Evolutionary conservation across 257 asterid genomes (phyloP).

Genomic region (Solanum tacnaense): DNA sequence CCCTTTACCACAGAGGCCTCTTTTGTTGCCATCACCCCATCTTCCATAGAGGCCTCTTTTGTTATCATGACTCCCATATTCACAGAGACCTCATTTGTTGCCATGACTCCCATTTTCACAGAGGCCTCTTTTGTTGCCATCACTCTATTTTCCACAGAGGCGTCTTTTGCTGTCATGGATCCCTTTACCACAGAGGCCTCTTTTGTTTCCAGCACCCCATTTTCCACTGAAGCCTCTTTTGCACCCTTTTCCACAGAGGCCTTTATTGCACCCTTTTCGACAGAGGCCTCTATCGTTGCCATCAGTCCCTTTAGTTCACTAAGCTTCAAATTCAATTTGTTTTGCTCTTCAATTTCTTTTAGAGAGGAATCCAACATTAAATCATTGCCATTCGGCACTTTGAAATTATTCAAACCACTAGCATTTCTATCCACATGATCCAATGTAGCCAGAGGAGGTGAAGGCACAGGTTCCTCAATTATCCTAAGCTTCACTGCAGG

Average conservation of each 20-base stretch:
- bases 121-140: constrained; percentile 9
- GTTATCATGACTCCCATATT: neutral
- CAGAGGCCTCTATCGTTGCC: constrained; percentile 7
- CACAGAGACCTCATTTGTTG: neutral
- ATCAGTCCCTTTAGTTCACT: constrained; percentile 47
- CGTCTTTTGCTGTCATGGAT: neutral
- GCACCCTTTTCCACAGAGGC: constrained; percentile 4
- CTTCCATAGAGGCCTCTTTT: neutral
- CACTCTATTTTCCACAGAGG: constrained; percentile 18
- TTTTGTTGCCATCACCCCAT: neutral
- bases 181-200: neutral
- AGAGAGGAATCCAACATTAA: constrained; percentile 9
- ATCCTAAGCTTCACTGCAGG: constrained; percentile 7
- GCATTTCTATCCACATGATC: neutral
- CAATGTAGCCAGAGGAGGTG: neutral
- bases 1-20: neutral
- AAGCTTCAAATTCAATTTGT: constrained; percentile 43
- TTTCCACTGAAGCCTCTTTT: neutral
- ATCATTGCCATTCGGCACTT: constrained; percentile 30
- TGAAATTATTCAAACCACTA: constrained; percentile 7
- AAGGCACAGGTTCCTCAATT: constrained; percentile 3
- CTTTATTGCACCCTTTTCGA: neutral
- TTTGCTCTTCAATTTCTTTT: constrained; percentile 27
- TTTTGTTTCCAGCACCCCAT: neutral
- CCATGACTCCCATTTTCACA: neutral